A percentile compares a stretch with the other conserved stretches of the same genome.
phyloP scores from a whole-genome alignment of 192 early-diverging fungal species.

The Backusella psychrophila region DNA sequence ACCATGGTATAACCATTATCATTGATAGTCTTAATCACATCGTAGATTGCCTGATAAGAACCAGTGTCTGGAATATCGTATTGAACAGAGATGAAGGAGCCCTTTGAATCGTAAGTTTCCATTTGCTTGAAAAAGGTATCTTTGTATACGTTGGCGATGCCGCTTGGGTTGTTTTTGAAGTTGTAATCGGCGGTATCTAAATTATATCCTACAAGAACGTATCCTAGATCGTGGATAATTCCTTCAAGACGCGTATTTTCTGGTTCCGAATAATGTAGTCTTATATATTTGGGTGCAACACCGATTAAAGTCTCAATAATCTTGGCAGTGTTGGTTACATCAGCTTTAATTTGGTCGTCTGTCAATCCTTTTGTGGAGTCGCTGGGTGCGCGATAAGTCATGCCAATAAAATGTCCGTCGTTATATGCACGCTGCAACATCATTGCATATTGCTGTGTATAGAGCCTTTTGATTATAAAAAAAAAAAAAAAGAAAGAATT shows the following conservation, averaged over 20 bases:
- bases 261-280: constrained; percentile 41
- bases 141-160: constrained; percentile 42
- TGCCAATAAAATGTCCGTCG: constrained; percentile 54
- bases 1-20: constrained; percentile 50
- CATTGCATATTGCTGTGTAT: constrained; percentile 51
- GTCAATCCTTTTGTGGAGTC: constrained; percentile 41
- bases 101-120: constrained; percentile 48
- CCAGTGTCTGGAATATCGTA: constrained; percentile 53
- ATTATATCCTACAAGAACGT: constrained; percentile 47
- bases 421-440: constrained; percentile 52
- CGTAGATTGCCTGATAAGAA: constrained; percentile 42
- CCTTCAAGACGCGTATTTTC: constrained; percentile 42
- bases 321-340: constrained; percentile 44
- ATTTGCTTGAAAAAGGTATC: constrained; percentile 41
- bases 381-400: constrained; percentile 53
- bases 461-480: constrained; percentile 21
- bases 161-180: constrained; percentile 41
- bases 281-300: constrained; percentile 49
- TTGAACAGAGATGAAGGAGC: constrained; percentile 42
- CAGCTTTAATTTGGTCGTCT: constrained; percentile 40
- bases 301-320: constrained; percentile 45
- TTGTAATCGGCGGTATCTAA: constrained; percentile 49
- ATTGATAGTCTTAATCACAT: constrained; percentile 39
- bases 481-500: neutral
- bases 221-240: constrained; percentile 42